Evolutionary conservation across 1,139 yeast genomes (phyloP), one percentile per base, ranked within the genome.

Genomic region (Torulaspora globosa): DNA sequence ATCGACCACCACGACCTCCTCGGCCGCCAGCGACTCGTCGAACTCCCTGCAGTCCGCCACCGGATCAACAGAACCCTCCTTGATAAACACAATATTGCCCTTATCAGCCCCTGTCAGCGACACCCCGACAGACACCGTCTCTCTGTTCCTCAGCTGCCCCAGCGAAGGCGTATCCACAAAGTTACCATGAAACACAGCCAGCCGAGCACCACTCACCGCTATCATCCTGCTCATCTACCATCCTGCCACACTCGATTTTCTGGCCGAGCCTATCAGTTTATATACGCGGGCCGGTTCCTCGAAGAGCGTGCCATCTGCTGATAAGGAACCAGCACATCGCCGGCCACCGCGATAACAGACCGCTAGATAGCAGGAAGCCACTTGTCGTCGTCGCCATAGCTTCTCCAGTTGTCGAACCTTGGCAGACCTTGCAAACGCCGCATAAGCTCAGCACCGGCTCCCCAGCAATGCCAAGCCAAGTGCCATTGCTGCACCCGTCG

Each of bases 101-200:
- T 40, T 39, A 12, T 29, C 35, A 19, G 19, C 38, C 15, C 36
- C 51, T 32, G 16, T 50, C 46, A 36, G 39, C 19, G 49, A 28
- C 9, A 84, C 87, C 6, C 83, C 84, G 12, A 81, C 62, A 1
- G 75, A 72, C n/a, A 79, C 75, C 24, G 67, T 59, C 3, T 70
- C 66, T 11, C 78, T 57, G 34, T 78, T 69, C 50, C 82, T 76
- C 11, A 82, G 57, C 16, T 63, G 55, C 1, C 76, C 76, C 8
- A 79, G 59, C 2, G 43, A 52, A 4, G 82, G 79, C 0, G 84
- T 76, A 56, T 82, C 85, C 6, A 76, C 74, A 50, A 80, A 70
- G 0, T 80, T 72, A 1, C 88, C 88, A 44, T 66, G 68, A 56
- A 72, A 78, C n/a, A 48, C 51, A 27, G 31, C 36, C 24, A 45